Evolutionary conservation across 1,139 yeast species (phyloP).

Genomic region (Hemisphaericaspora xylofermentans): DNA sequence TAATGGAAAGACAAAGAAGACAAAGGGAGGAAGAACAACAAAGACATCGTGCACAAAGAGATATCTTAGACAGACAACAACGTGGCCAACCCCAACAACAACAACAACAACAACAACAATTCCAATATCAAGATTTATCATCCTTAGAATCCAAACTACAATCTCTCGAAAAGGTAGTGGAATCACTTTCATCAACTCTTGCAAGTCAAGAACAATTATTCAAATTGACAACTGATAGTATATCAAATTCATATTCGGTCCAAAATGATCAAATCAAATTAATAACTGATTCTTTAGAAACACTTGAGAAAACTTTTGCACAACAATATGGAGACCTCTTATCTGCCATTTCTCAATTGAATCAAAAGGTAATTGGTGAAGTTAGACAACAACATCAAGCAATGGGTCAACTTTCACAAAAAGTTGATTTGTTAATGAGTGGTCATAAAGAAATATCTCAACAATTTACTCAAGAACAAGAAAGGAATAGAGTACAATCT

Average conservation of each 20-base stretch:
- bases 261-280: background rate
- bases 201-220: background rate
- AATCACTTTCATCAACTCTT: background rate
- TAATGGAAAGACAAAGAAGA: conserved; percentile 38
- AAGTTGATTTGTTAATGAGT: conserved; percentile 44
- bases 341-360: conserved; percentile 31
- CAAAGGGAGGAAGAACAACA: conserved; percentile 23
- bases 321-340: conserved; percentile 39
- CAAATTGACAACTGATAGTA: background rate
- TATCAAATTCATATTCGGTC: background rate
- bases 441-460: conserved; percentile 41
- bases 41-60: conserved; percentile 12
- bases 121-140: background rate
- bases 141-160: background rate
- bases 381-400: conserved; percentile 44
- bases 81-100: conserved; percentile 4
- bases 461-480: conserved; percentile 24
- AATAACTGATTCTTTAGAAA: conserved; percentile 3
- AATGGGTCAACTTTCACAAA: conserved; percentile 34
- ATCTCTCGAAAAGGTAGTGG: background rate
- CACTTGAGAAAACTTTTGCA: conserved; percentile 27
- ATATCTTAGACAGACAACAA: background rate
- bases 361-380: conserved; percentile 44
- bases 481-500: conserved; percentile 9
- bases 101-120: conserved; percentile 5